Conservation (phyloP, 2,329 filamentous ascomycete genomes). For the Colletotrichum chrysophilum region DNA sequence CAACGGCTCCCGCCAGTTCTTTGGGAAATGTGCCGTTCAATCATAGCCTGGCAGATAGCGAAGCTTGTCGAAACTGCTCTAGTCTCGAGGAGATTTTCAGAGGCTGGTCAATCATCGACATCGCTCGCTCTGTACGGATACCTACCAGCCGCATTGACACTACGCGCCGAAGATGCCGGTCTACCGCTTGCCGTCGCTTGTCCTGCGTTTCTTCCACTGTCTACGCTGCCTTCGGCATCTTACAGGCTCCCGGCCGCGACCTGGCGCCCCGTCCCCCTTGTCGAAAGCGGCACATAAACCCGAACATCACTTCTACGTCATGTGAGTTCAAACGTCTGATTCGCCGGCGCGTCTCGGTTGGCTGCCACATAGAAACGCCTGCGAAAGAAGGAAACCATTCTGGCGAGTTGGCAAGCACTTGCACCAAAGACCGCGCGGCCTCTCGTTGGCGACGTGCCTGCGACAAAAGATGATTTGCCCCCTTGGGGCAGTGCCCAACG, state of each 20-base stretch:
- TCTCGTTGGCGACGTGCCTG: not conserved
- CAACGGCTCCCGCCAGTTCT: not conserved
- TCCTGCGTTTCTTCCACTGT: not conserved
- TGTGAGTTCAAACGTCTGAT: not conserved
- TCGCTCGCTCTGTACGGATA: not conserved
- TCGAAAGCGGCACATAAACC: conserved; percentile 11
- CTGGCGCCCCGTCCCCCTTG: conserved; percentile 2
- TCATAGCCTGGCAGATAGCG: not conserved
- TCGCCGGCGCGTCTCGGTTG: not conserved
- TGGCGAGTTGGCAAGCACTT: not conserved
- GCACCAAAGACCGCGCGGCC: not conserved
- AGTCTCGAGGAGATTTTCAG: not conserved
- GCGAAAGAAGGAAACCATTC: not conserved
- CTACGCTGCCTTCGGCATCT: not conserved
- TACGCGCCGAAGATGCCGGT: conserved; percentile 8
- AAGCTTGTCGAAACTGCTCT: not conserved
- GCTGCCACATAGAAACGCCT: conserved; percentile 7
- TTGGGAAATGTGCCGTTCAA: not conserved
- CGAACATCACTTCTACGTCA: conserved; percentile 15
- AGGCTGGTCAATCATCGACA: not conserved
- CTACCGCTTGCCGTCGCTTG: not conserved
- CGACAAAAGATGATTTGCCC: not conserved
- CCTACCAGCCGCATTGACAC: not conserved
- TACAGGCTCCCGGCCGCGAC: not conserved
- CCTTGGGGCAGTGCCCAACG: not conserved